phyloP scores from a whole-genome alignment of 140 eudicot genomes.

The Flaveria floridana region DNA sequence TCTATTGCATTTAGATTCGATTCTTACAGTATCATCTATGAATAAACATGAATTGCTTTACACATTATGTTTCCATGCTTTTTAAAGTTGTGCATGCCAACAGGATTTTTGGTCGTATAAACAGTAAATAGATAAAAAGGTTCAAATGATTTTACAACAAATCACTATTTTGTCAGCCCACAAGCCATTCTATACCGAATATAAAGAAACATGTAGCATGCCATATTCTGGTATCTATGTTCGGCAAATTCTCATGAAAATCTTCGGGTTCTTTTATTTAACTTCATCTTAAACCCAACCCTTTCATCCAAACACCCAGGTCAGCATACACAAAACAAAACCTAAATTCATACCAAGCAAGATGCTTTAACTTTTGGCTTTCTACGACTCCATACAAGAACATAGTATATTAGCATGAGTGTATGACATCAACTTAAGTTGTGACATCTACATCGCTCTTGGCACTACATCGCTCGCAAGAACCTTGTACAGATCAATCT shows the following conservation, averaged over 20 bases:
- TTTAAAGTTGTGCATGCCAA: too few species aligned
- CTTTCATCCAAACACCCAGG: not conserved
- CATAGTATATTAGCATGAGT: not conserved
- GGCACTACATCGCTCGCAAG: slow-evolving; percentile 1
- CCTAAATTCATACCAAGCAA: not conserved
- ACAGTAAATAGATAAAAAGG: too few species aligned
- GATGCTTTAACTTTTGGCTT: not conserved
- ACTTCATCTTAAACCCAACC: not conserved
- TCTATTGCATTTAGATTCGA: too few species aligned
- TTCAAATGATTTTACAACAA: too few species aligned
- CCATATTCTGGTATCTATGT: not conserved
- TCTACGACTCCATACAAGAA: not conserved
- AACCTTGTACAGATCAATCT: slow-evolving; percentile 12
- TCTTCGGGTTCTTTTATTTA: not conserved
- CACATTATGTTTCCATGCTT: too few species aligned
- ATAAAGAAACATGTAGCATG: not conserved
- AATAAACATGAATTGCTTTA: too few species aligned
- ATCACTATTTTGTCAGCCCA: not conserved
- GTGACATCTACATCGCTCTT: not conserved
- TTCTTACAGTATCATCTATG: too few species aligned
- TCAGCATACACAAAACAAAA: not conserved
- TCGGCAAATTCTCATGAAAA: not conserved
- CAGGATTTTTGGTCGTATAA: too few species aligned
- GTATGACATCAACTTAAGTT: not conserved
- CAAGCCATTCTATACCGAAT: not conserved